Evolutionary conservation across 345 rosid genomes (phyloP), one percentile per base, ranked within the genome.

Genomic region (Kernera saxatilis): DNA sequence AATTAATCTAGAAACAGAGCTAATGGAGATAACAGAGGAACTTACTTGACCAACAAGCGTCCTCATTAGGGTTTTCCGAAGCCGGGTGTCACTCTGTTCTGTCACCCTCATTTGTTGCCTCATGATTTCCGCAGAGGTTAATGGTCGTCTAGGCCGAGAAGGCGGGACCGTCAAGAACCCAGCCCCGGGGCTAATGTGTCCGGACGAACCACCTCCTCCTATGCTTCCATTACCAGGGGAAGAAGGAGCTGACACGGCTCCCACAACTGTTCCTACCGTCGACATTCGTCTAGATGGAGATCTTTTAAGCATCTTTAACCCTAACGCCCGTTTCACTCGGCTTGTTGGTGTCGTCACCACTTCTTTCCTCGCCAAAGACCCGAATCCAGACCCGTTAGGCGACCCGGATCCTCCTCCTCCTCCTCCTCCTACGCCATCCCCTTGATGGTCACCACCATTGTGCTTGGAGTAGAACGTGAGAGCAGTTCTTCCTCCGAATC

Each of bases 51-150:
- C 98, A 76, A 88, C 95, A 48, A 88, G 95, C 60, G 90, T 85
- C 60, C 93, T 79, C 87, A 83, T 85, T 71, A 94, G 92, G 53
- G 97, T 91, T 71, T 89, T 91, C 54, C 96, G 80, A 26, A 94
- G 82, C 82, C 96, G 56, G 61, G 82, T 83, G 39, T 94, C 98
- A 35, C 85, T 83, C 32, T 85, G 93, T 82, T 94, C 99, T 17
- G 95, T 86, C 10, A 94, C 97, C 66, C 78, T 69, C 99, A 91
- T 91, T 40, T 94, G 97, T 67, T 83, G 83, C 73, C 93, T 88
- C 96, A 94, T 91, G 54, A 94, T 85, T 87, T 94, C 99, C 0
- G 95, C 99, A 4, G 95, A 88, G 1, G 97, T 91, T 62, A 89
- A 57, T 0, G 94, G 99, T 68, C 97, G 56, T 59, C 87, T 68